Percentiles rank a stretch among this genome's conserved stretches.
Evolutionary conservation across 2,329 filamentous ascomycete species (phyloP).

Genomic region (Leptoxyphium fumago): DNA sequence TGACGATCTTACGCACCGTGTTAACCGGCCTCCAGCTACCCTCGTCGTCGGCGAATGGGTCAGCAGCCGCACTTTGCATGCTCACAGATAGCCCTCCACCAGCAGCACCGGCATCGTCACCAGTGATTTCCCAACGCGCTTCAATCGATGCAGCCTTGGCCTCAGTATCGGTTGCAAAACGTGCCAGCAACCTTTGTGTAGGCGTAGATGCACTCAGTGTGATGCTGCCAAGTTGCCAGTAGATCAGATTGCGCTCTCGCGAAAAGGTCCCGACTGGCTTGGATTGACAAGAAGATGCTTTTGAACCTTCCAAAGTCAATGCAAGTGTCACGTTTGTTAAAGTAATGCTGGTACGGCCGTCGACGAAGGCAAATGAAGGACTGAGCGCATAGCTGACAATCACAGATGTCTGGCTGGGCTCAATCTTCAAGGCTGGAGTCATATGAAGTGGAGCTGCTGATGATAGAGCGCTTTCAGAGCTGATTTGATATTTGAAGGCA

Average conservation of each 20-base stretch:
- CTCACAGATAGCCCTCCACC: conserved; percentile 44
- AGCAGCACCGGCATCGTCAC: conserved; percentile 26
- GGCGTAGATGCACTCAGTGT: conserved; percentile 42
- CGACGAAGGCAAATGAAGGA: conserved; percentile 43
- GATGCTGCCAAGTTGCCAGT: conserved; percentile 68
- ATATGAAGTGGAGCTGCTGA: conserved; percentile 54
- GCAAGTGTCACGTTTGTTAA: conserved; percentile 64
- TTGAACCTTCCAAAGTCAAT: conserved; percentile 51
- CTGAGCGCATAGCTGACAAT: conserved; percentile 77
- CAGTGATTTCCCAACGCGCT: conserved; percentile 60
- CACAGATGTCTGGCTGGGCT: conserved; percentile 72
- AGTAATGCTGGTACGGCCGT: conserved; percentile 32
- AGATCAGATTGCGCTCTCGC: conserved; percentile 61
- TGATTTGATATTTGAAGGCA: conserved; percentile 86
- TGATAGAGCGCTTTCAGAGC: conserved; percentile 46
- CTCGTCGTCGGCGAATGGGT: conserved; percentile 57
- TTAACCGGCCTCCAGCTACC: conserved; percentile 52
- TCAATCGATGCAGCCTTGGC: conserved; percentile 66
- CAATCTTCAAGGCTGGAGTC: conserved; percentile 66
- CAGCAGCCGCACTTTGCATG: conserved; percentile 13
- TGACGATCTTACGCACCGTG: conserved; percentile 51
- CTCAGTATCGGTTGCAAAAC: conserved; percentile 59
- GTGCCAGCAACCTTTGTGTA: conserved; percentile 65
- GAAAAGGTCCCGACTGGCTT: conserved; percentile 69
- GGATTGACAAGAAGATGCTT: conserved; percentile 53